Percentiles rank a stretch among this genome's conserved stretches.
Evolutionary conservation across 1,284 basidiomycete genomes (phyloP).

Genomic region (Fomitopsis pinicola): DNA sequence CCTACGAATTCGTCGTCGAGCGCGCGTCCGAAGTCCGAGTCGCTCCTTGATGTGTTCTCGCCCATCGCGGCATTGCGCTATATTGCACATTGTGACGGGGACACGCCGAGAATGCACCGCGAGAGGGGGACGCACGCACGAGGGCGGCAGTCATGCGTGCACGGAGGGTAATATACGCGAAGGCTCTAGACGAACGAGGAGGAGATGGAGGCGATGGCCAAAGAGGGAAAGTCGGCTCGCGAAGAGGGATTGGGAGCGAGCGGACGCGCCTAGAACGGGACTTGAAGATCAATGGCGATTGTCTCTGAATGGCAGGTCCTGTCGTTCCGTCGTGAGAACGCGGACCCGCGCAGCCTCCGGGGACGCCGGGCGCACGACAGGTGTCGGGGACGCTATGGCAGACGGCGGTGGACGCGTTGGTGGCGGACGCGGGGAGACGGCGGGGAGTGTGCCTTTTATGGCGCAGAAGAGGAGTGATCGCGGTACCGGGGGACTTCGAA

Average conservation of each 20-base stretch:
- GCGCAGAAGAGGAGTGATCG: background rate
- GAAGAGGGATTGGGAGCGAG: background rate
- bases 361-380: background rate
- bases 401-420: background rate
- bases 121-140: background rate
- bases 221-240: background rate
- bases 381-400: background rate
- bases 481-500: background rate
- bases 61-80: background rate
- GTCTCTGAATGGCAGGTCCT: background rate
- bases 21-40: background rate
- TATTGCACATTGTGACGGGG: background rate
- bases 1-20: background rate
- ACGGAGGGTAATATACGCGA: background rate
- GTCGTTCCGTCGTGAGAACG: background rate
- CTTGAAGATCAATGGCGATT: background rate
- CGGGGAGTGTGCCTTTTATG: no score
- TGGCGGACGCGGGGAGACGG: background rate
- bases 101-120: background rate
- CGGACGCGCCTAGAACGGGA: background rate
- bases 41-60: background rate
- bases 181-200: background rate
- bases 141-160: background rate
- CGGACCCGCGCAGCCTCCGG: background rate
- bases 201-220: constrained; percentile 1